Conservation (phyloP, 768 basidiomycete species). For the Rhodotorula kratochvilovae region DNA sequence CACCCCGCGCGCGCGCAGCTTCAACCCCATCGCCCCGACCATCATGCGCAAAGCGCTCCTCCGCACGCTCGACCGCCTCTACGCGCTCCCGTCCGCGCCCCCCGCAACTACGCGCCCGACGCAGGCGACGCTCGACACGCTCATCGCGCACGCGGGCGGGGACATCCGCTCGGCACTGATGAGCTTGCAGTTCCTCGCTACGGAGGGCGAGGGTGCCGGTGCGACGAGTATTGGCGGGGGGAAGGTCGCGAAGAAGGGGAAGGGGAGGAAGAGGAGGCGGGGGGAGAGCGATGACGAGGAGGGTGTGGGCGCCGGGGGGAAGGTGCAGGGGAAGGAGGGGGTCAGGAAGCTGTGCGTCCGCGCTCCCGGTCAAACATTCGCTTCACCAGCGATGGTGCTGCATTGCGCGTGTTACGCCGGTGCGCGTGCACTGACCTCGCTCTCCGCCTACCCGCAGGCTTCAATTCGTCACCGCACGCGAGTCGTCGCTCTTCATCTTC, state of each 20-base stretch:
- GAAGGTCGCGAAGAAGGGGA: constrained; percentile 43
- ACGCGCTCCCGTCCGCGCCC: constrained; percentile 55
- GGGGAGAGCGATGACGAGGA: constrained; percentile 40
- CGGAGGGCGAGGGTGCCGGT: constrained; percentile 9
- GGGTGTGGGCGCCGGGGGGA: constrained; percentile 35
- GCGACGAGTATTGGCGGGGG: constrained; percentile 15
- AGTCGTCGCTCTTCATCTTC: constrained; percentile 81
- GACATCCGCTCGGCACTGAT: constrained; percentile 92
- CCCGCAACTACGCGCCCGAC: constrained; percentile 50
- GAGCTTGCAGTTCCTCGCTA: constrained; percentile 78
- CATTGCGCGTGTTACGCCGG: constrained; percentile 39
- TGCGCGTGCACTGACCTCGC: no score
- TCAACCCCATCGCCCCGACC: constrained; percentile 86
- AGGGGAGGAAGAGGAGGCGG: constrained; percentile 45
- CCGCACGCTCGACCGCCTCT: constrained; percentile 37
- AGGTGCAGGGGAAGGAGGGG: not conserved
- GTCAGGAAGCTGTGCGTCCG: constrained; percentile 45
- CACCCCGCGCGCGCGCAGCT: constrained; percentile 55
- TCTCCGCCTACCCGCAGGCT: no score
- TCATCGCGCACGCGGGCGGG: constrained; percentile 76
- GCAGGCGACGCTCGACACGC: constrained; percentile 62
- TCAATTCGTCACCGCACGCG: constrained; percentile 72
- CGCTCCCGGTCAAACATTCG: no score
- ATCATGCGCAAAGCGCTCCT: constrained; percentile 74
- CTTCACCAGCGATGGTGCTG: no score